A percentile compares a stretch with the other conserved stretches of the same genome.
phyloP scores from a whole-genome alignment of 192 early-diverging fungal genomes.

The Backusella morwellensis region DNA sequence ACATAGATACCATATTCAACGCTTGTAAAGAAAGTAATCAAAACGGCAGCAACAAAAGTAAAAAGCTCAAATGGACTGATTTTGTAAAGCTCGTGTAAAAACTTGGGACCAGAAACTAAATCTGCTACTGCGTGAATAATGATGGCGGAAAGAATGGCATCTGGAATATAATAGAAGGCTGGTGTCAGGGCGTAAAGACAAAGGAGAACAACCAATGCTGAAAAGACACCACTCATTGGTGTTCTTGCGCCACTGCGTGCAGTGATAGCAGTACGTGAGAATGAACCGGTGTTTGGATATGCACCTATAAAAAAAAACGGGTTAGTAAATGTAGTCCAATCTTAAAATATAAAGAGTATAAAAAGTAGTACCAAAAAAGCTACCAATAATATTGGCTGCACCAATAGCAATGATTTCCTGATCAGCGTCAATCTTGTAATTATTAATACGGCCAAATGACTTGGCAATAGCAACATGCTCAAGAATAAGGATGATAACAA shows the following conservation, averaged over 20 bases:
- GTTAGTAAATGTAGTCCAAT: not conserved
- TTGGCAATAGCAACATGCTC: constrained; percentile 92
- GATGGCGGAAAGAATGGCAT: constrained; percentile 70
- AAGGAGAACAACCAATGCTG: constrained; percentile 73
- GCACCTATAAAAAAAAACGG: constrained; percentile 24
- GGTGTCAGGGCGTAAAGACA: constrained; percentile 74
- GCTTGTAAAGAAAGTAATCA: constrained; percentile 61
- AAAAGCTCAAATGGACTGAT: constrained; percentile 53
- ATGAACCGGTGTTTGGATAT: constrained; percentile 87
- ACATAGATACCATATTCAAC: constrained; percentile 73
- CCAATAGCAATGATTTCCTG: constrained; percentile 87
- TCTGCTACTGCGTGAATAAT: constrained; percentile 82
- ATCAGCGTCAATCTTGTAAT: constrained; percentile 74
- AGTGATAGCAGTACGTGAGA: constrained; percentile 89
- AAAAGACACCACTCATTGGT: constrained; percentile 74
- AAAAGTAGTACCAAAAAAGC: constrained; percentile 63
- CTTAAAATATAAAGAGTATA: not conserved
- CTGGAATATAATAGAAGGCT: constrained; percentile 80
- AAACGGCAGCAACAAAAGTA: constrained; percentile 44
- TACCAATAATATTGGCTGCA: constrained; percentile 81
- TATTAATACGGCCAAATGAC: constrained; percentile 82
- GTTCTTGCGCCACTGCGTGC: constrained; percentile 78
- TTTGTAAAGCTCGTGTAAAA: constrained; percentile 56
- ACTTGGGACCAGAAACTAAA: constrained; percentile 57
- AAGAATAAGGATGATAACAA: constrained; percentile 74